phyloP scores from a whole-genome alignment of 495 filamentous ascomycete genomes.

The Xylaria nigripes region DNA sequence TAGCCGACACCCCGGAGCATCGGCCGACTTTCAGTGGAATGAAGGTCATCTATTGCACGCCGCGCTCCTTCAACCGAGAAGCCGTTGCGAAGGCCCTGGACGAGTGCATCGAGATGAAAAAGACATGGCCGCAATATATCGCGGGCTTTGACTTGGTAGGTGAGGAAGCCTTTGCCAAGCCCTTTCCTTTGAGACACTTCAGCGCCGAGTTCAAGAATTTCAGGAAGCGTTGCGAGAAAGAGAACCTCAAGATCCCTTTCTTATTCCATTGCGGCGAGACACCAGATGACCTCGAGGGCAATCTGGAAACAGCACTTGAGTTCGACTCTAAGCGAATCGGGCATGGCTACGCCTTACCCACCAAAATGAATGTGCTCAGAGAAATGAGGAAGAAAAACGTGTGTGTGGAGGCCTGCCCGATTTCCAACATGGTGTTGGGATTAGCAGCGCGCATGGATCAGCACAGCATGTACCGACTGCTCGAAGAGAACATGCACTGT shows the following conservation, averaged over 20 bases:
- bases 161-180: slow-evolving; percentile 59
- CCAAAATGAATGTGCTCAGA: slow-evolving; percentile 75
- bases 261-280: slow-evolving; percentile 93
- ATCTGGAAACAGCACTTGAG: slow-evolving; percentile 80
- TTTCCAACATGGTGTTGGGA: slow-evolving; percentile 72
- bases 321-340: slow-evolving; percentile 81
- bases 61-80: slow-evolving; percentile 48
- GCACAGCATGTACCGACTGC: slow-evolving; percentile 42
- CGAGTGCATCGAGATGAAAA: slow-evolving; percentile 71
- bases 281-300: slow-evolving; percentile 70
- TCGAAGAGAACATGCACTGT: slow-evolving; percentile 46
- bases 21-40: slow-evolving; percentile 31
- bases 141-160: slow-evolving; percentile 82
- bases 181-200: slow-evolving; percentile 60
- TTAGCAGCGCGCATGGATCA: slow-evolving; percentile 39
- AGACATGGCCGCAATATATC: slow-evolving; percentile 60
- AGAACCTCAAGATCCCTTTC: slow-evolving; percentile 78
- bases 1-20: slow-evolving; percentile 17
- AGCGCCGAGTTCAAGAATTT: slow-evolving; percentile 77
- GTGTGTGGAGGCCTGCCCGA: slow-evolving; percentile 81
- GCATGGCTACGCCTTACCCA: slow-evolving; percentile 82
- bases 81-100: slow-evolving; percentile 59
- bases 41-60: slow-evolving; percentile 47
- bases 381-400: slow-evolving; percentile 76
- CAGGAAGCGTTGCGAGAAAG: slow-evolving; percentile 56